A percentile compares a stretch with the other conserved stretches of the same genome.
Evolutionary conservation across 169 alveolate genomes (phyloP).

Genomic region (Cryptosporidium felis): DNA sequence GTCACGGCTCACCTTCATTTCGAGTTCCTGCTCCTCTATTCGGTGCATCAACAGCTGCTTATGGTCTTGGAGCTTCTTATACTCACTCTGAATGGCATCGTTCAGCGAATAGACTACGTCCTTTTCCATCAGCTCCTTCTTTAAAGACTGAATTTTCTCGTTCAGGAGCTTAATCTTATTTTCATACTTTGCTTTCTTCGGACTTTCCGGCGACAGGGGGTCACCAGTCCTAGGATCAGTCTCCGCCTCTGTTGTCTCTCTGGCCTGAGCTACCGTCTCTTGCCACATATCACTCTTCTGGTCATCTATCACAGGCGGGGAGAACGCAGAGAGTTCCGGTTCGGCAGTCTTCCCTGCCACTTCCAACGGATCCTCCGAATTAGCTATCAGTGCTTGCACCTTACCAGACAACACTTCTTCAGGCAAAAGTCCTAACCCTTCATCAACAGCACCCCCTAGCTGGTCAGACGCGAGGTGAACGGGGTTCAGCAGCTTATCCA

Average conservation of each 20-base stretch:
- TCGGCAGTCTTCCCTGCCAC: not conserved
- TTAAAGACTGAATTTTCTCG: constrained; percentile 21
- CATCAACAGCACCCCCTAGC: not conserved
- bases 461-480: not conserved
- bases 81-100: constrained; percentile 22
- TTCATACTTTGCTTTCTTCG: constrained; percentile 22
- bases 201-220: constrained; percentile 9
- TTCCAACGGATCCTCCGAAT: not conserved
- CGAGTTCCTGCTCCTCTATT: constrained; percentile 41
- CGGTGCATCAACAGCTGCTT: constrained; percentile 32
- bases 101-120: constrained; percentile 2
- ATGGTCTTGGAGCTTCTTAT: constrained; percentile 43
- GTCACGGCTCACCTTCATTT: constrained; percentile 2
- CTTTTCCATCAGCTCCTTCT: constrained; percentile 25
- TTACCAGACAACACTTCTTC: not conserved
- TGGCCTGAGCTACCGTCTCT: not conserved
- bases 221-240: not conserved
- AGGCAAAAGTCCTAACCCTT: not conserved
- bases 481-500: constrained; percentile 40
- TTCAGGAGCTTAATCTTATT: not conserved
- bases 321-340: too few species aligned
- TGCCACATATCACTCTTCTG: too few species aligned
- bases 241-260: not conserved
- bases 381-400: not conserved
- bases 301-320: too few species aligned